Percentiles rank a stretch among this genome's conserved stretches.
Conservation (phyloP, 306 rosid genomes). For the Luffa acutangula region DNA sequence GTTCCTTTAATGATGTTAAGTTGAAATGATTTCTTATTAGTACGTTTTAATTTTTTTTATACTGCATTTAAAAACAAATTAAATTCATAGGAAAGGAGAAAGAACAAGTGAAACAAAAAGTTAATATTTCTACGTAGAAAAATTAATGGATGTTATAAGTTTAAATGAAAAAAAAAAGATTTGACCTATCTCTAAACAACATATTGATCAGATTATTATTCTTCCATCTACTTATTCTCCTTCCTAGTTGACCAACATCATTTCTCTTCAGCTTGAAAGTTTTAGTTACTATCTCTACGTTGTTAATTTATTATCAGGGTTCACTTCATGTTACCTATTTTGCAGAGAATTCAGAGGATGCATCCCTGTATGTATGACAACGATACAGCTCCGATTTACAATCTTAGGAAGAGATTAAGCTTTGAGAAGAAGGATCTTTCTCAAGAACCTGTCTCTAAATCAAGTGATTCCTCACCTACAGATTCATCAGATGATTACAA, state of each 20-base stretch:
- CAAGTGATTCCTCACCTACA: slow-evolving; percentile 12
- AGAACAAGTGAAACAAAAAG: not conserved
- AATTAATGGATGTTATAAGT: not conserved
- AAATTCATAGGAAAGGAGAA: not conserved
- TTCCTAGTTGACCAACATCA: not conserved
- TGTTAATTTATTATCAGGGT: not conserved
- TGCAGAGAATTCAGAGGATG: slow-evolving; percentile 60
- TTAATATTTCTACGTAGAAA: not conserved
- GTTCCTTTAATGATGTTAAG: not conserved
- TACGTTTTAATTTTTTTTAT: not conserved
- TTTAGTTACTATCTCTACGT: not conserved
- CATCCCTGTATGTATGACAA: slow-evolving; percentile 78
- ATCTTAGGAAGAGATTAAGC: slow-evolving; percentile 55
- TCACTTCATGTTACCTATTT: slow-evolving; percentile 10
- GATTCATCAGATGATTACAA: slow-evolving; percentile 17
- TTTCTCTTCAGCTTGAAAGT: not conserved
- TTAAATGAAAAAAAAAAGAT: not conserved
- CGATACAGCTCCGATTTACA: slow-evolving; percentile 31
- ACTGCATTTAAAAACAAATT: not conserved
- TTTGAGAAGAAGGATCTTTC: slow-evolving; percentile 21
- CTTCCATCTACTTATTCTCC: not conserved
- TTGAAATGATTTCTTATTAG: not conserved
- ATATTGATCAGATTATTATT: not conserved
- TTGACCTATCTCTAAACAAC: not conserved
- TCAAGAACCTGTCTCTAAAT: slow-evolving; percentile 12